Evolutionary conservation across 164 flowering plant genomes (phyloP).

Genomic region (Magnolia kwangsiensis): DNA sequence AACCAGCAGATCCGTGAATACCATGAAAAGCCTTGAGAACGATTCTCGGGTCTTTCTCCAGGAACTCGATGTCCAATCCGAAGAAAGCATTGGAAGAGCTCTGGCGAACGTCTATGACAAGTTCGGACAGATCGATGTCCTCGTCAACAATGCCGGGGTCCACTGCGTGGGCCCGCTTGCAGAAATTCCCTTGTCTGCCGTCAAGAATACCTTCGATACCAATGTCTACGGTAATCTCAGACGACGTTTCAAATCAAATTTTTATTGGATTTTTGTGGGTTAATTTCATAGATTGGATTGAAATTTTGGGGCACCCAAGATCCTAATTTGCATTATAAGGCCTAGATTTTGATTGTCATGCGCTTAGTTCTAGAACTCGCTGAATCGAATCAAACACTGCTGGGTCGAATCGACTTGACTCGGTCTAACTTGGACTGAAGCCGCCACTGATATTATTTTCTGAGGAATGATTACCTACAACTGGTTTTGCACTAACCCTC

Average conservation of each 20-base stretch:
- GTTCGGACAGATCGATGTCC: conserved; percentile 68
- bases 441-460: background rate
- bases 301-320: background rate
- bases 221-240: conserved; percentile 65
- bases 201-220: conserved; percentile 61
- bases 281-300: background rate
- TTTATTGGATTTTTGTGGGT: background rate
- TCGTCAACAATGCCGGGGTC: conserved; percentile 94
- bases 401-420: background rate
- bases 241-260: background rate
- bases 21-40: conserved; percentile 54
- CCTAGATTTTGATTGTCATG: background rate
- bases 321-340: background rate
- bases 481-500: too few relatives aligned
- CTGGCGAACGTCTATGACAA: conserved; percentile 37
- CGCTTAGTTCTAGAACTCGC: background rate
- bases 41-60: conserved; percentile 51
- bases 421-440: background rate
- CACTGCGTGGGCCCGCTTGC: conserved; percentile 88
- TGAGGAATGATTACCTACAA: too few relatives aligned
- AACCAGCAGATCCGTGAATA: conserved; percentile 46
- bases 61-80: conserved; percentile 73
- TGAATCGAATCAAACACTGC: background rate
- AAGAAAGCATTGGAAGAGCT: conserved; percentile 53
- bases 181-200: conserved; percentile 62